Evolutionary conservation across 495 filamentous ascomycete genomes (phyloP).

Genomic region (Aspergillus indologenus): DNA sequence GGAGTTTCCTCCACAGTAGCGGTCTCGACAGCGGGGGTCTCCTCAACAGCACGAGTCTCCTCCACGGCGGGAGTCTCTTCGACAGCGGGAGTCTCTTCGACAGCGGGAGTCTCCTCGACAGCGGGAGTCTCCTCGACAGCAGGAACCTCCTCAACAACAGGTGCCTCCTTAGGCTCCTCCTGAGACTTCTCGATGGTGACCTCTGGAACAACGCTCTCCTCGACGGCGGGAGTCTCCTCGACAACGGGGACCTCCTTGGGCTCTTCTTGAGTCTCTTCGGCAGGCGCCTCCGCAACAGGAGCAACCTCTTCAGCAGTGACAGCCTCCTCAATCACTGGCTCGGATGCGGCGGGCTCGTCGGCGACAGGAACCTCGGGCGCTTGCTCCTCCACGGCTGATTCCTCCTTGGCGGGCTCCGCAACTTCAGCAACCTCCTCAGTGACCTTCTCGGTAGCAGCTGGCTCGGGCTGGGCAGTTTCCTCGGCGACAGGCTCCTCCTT

Average conservation of each 20-base stretch:
- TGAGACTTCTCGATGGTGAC: conserved; percentile 4
- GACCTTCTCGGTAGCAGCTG: conserved; percentile 2
- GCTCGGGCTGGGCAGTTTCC: not conserved
- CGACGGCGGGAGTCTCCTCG: not conserved
- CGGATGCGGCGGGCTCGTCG: conserved; percentile 12
- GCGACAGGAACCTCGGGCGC: conserved; percentile 8
- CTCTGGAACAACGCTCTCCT: conserved; percentile 4
- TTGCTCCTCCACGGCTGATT: not conserved
- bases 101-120: conserved; percentile 12
- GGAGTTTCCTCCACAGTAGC: conserved; percentile 3
- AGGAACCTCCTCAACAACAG: conserved; percentile 4
- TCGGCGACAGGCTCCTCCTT: conserved; percentile 3
- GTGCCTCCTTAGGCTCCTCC: not conserved
- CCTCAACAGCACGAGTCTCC: conserved; percentile 10
- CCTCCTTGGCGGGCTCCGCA: conserved; percentile 7
- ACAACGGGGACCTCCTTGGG: not conserved
- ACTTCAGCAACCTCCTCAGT: not conserved
- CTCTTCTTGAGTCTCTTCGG: not conserved
- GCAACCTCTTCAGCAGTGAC: conserved; percentile 3
- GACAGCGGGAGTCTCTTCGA: conserved; percentile 5
- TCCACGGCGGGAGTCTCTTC: not conserved
- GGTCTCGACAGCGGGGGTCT: conserved; percentile 8
- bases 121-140: not conserved
- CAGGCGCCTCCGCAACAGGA: conserved; percentile 1
- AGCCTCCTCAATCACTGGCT: conserved; percentile 8